phyloP scores from a whole-genome alignment of 2,329 filamentous ascomycete genomes.

The Atkinsonella texensis region DNA sequence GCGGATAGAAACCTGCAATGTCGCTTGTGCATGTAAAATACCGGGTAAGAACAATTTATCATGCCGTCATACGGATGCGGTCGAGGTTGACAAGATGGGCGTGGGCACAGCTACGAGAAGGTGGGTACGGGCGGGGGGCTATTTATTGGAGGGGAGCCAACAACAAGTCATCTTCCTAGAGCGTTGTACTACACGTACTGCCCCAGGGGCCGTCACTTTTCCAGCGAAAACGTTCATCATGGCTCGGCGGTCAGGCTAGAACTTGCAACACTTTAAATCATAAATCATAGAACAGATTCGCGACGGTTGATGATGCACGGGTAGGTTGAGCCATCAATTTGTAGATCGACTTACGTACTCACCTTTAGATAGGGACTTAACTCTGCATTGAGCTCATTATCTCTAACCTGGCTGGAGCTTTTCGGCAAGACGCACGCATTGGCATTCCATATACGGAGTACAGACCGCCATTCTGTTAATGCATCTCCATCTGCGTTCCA shows the following conservation, averaged over 20 bases:
- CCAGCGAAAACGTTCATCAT: background rate
- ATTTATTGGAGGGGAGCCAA: too few relatives aligned
- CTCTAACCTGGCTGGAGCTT: too few relatives aligned
- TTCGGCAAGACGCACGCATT: too few relatives aligned
- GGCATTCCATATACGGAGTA: too few relatives aligned
- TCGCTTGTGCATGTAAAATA: background rate
- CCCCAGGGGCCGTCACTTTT: too few relatives aligned
- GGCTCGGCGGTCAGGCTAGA: background rate
- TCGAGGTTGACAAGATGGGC: background rate
- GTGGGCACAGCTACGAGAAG: background rate
- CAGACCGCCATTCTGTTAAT: too few relatives aligned
- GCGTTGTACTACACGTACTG: too few relatives aligned
- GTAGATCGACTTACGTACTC: too few relatives aligned
- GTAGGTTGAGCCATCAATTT: too few relatives aligned
- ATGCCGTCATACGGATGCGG: constrained; percentile 2
- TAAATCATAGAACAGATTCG: background rate
- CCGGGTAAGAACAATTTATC: background rate
- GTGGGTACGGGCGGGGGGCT: background rate
- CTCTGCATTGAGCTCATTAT: too few relatives aligned
- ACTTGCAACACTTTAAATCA: background rate
- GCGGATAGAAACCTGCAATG: background rate
- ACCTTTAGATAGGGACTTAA: too few relatives aligned
- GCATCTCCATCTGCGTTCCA: too few relatives aligned
- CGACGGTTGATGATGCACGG: background rate
- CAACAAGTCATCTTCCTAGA: background rate